Conservation (phyloP, 208 protist species). For the Leishmania amazonensis region DNA sequence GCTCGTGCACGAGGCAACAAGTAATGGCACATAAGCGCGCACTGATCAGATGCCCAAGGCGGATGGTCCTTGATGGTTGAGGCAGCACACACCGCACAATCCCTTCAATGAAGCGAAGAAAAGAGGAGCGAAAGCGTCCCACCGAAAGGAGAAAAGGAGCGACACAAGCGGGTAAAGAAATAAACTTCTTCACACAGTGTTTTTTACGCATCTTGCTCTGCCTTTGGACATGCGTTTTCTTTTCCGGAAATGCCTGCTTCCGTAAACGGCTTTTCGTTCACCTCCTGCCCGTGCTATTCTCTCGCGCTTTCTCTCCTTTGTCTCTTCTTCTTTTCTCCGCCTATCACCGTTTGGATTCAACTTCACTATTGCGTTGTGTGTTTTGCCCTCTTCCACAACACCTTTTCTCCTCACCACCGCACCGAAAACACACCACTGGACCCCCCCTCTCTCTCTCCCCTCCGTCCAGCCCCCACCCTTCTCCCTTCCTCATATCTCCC, state of each 20-base stretch:
- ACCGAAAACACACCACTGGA: background rate
- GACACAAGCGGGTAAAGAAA: background rate
- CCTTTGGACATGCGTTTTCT: background rate
- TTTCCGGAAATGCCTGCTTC: background rate
- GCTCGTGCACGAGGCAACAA: background rate
- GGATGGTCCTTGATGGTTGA: background rate
- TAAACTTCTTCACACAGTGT: too few species aligned
- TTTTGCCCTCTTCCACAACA: background rate
- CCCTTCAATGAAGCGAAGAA: background rate
- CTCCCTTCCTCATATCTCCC: background rate
- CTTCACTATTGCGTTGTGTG: background rate
- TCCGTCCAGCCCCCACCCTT: background rate
- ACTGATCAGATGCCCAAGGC: background rate
- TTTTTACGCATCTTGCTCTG: background rate
- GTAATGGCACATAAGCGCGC: background rate
- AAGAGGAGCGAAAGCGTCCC: background rate
- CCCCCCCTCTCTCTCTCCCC: background rate
- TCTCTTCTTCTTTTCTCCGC: background rate
- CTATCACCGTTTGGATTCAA: background rate
- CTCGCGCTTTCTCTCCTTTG: constrained; percentile 10
- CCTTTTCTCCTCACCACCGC: background rate
- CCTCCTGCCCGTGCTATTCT: constrained; percentile 2
- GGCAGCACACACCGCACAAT: background rate
- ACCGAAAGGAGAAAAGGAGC: background rate
- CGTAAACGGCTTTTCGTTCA: background rate